Evolutionary conservation across 2,329 filamentous ascomycete genomes (phyloP).

Genomic region (Pezizomycotina sp.): DNA sequence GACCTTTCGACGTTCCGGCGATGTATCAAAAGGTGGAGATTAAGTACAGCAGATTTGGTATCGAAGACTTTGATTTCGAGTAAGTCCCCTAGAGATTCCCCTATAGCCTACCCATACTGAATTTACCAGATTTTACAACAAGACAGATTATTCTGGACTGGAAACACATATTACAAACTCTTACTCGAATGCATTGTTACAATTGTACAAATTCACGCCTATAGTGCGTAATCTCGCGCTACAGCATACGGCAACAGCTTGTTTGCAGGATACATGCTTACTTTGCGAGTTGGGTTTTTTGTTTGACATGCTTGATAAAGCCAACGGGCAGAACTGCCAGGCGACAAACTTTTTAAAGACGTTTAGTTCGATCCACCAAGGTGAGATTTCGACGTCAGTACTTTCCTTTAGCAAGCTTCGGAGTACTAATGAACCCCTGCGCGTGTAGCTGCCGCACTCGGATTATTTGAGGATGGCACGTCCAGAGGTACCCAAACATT

Average conservation of each 20-base stretch:
- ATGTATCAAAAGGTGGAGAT: conserved; percentile 93
- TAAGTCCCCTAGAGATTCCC: conserved; percentile 31
- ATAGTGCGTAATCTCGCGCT: conserved; percentile 74
- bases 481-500: conserved; percentile 49
- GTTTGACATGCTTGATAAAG: conserved; percentile 96
- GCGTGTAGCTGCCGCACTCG: conserved; percentile 48
- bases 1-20: conserved; percentile 50
- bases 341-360: conserved; percentile 88
- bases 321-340: conserved; percentile 82
- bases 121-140: conserved; percentile 65
- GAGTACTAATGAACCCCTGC: conserved; percentile 6
- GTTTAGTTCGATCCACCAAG: conserved; percentile 66
- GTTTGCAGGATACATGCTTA: conserved; percentile 65
- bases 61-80: conserved; percentile 98
- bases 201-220: conserved; percentile 82
- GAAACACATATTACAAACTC: conserved; percentile 96
- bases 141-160: conserved; percentile 74
- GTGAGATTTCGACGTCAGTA: too few species aligned
- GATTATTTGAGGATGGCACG: conserved; percentile 66
- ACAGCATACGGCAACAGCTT: conserved; percentile 73
- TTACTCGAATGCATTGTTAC: conserved; percentile 81
- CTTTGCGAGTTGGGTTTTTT: conserved; percentile 89
- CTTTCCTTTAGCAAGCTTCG: background rate
- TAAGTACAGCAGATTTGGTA: conserved; percentile 96
- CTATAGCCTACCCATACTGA: conserved; percentile 1